Conservation (phyloP, 2,329 filamentous ascomycete species). For the Aspergillus alliaceus region DNA sequence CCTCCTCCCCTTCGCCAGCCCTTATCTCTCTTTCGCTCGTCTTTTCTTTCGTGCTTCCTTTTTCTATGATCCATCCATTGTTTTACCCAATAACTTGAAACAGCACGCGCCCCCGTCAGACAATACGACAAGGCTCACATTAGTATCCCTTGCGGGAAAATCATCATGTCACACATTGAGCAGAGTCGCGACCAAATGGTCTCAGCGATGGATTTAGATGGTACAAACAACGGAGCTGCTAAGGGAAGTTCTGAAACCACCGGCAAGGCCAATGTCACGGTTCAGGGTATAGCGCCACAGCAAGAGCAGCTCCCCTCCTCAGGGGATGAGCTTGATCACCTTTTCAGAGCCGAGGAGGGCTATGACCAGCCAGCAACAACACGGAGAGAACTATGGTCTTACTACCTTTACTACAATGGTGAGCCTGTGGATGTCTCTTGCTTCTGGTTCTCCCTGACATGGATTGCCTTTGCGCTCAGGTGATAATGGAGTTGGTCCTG, state of each 20-base stretch:
- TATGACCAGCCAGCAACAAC: conserved; percentile 42
- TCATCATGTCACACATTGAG: background rate
- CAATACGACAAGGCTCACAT: background rate
- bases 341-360: conserved; percentile 38
- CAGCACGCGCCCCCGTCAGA: too few relatives aligned
- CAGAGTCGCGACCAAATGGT: background rate
- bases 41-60: background rate
- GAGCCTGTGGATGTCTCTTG: background rate
- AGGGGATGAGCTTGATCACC: conserved; percentile 24
- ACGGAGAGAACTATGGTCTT: conserved; percentile 43
- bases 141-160: background rate
- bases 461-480: conserved; percentile 14
- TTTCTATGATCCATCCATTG: background rate
- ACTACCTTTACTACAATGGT: conserved; percentile 48
- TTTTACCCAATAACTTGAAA: background rate
- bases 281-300: background rate
- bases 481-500: conserved; percentile 46
- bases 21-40: background rate
- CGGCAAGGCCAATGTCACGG: background rate
- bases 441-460: background rate
- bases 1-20: background rate
- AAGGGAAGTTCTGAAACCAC: background rate
- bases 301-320: background rate
- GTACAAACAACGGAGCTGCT: background rate
- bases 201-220: background rate